phyloP scores from a whole-genome alignment of 106 monocot genomes.

The Dioscorea alata region DNA sequence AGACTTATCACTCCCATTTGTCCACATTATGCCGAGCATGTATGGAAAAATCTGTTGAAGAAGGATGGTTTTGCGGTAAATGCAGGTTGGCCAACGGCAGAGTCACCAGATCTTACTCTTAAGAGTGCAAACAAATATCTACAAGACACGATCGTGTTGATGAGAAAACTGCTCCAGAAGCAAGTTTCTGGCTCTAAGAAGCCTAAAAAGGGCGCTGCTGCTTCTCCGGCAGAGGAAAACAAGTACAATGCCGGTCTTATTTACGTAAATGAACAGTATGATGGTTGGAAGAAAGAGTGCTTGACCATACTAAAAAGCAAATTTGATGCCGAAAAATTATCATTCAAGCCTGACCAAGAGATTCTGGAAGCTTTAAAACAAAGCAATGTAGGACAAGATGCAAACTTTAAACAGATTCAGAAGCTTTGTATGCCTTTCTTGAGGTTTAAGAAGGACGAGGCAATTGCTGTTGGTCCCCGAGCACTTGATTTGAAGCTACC shows the following conservation, averaged over 20 bases:
- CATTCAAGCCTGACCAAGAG: conserved; percentile 60
- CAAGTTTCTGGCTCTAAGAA: conserved; percentile 73
- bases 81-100: conserved; percentile 65
- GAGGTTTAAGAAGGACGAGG: conserved; percentile 84
- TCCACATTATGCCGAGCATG: conserved; percentile 82
- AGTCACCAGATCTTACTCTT: conserved; percentile 53
- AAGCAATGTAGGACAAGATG: conserved; percentile 40
- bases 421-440: conserved; percentile 89
- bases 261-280: conserved; percentile 82
- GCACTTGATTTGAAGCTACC: conserved; percentile 84
- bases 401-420: conserved; percentile 64
- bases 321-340: conserved; percentile 28
- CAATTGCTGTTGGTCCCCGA: conserved; percentile 51
- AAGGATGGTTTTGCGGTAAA: conserved; percentile 59
- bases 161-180: conserved; percentile 80
- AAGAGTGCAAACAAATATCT: conserved; percentile 79
- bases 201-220: conserved; percentile 44
- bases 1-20: conserved; percentile 75
- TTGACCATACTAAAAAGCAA: conserved; percentile 58
- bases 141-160: conserved; percentile 70
- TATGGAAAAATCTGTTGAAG: conserved; percentile 59
- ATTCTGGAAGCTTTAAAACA: conserved; percentile 59
- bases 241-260: conserved; percentile 55
- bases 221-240: conserved; percentile 27
- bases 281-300: conserved; percentile 83